Conservation (phyloP, 2,329 filamentous ascomycete genomes). For the Pseudocercospora macadamiae region DNA sequence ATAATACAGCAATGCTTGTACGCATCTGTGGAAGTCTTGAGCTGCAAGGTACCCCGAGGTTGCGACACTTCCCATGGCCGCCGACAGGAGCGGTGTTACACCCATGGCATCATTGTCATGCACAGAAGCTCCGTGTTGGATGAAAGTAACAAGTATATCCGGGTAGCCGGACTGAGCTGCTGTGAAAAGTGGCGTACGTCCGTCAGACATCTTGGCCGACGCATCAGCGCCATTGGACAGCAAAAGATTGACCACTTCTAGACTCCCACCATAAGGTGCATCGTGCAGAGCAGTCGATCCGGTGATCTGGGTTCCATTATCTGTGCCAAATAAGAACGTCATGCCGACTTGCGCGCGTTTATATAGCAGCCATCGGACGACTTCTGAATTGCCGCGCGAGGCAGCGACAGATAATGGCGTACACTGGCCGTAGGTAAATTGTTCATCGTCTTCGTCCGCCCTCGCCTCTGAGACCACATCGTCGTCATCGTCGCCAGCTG, state of each 20-base stretch:
- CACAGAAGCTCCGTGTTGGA: not conserved
- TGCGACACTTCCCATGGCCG: not conserved
- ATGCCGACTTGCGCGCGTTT: not conserved
- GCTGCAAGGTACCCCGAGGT: not conserved
- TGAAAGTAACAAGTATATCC: not conserved
- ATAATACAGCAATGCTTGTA: not conserved
- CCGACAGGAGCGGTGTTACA: not conserved
- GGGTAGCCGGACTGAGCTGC: not conserved
- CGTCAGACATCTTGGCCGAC: not conserved
- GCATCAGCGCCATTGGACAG: not conserved
- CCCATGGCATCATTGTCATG: not conserved
- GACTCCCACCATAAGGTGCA: not conserved
- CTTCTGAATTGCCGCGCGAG: not conserved
- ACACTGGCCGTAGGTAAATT: not conserved
- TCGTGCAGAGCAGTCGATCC: not conserved
- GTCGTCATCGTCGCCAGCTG: not conserved
- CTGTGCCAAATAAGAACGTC: not conserved
- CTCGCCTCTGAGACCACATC: not conserved
- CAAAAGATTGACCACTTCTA: not conserved
- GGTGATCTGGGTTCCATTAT: not conserved
- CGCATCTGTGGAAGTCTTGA: not conserved
- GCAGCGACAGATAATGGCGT: not conserved
- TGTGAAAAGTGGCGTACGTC: not conserved
- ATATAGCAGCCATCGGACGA: not conserved
- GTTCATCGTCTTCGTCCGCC: not conserved